Conservation (phyloP, 2,329 filamentous ascomycete species). For the Pseudogymnoascus pannorum region DNA sequence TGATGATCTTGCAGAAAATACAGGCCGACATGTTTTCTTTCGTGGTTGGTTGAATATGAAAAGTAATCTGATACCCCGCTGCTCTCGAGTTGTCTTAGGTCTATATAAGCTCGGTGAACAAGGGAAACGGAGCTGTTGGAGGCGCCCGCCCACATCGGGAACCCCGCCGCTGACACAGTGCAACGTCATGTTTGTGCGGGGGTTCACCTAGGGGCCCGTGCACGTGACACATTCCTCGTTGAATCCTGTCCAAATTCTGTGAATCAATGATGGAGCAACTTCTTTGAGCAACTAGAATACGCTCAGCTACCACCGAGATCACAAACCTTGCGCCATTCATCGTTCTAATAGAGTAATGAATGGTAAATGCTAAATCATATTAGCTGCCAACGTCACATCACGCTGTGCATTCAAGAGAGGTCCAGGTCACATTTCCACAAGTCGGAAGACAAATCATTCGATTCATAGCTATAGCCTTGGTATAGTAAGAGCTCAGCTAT, state of each 20-base stretch:
- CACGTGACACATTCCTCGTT: not conserved
- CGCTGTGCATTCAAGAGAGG: not conserved
- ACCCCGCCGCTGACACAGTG: conserved; percentile 6
- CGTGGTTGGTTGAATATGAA: conserved; percentile 1
- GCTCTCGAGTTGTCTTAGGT: not conserved
- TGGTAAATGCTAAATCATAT: not conserved
- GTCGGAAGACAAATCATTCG: not conserved
- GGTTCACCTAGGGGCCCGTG: conserved; percentile 1
- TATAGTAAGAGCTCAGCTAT: not conserved
- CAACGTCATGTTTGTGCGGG: conserved; percentile 7
- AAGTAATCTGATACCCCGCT: conserved; percentile 1
- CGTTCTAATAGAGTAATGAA: not conserved
- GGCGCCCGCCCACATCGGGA: not conserved
- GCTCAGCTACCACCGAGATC: not conserved
- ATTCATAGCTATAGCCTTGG: not conserved
- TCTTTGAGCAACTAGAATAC: not conserved
- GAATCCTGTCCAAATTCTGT: not conserved
- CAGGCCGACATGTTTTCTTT: conserved; percentile 55
- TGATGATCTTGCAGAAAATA: conserved; percentile 98
- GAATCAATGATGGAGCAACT: not conserved
- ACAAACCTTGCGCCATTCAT: not conserved
- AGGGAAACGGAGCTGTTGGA: not conserved
- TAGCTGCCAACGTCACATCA: not conserved
- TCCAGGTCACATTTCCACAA: not conserved
- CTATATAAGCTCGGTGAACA: not conserved